Conservation (phyloP, 176 grass and related monocot species). For the Cymbopogon citratus region DNA sequence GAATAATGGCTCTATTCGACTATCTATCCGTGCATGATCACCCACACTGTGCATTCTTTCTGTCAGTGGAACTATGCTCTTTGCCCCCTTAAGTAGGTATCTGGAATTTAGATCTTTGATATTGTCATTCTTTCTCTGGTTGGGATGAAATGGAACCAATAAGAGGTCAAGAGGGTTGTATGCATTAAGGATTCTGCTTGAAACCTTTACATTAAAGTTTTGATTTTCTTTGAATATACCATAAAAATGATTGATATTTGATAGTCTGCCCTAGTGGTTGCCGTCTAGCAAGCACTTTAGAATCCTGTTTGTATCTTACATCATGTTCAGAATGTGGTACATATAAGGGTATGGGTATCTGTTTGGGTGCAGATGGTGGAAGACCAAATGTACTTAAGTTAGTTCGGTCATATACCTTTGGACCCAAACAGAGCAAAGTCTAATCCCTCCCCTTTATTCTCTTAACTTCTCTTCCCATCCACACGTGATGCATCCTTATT, state of each 20-base stretch:
- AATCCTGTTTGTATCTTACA: constrained; percentile 6
- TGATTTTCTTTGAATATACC: background rate
- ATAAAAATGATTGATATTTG: background rate
- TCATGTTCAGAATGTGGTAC: background rate
- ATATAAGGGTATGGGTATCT: no score
- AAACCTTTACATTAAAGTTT: background rate
- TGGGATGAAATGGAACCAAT: background rate
- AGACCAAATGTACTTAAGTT: no score
- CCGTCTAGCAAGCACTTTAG: background rate
- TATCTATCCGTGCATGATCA: background rate
- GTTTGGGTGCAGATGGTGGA: no score
- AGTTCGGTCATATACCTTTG: no score
- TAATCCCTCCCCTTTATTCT: no score
- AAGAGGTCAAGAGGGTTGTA: background rate
- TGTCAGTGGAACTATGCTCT: background rate
- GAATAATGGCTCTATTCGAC: background rate
- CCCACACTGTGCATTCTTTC: background rate
- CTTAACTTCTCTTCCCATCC: no score
- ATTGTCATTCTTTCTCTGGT: background rate
- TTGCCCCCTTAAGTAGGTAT: background rate
- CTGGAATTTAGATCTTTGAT: background rate
- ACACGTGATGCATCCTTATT: no score
- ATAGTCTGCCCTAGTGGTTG: background rate
- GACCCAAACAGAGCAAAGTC: no score
- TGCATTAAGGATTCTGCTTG: constrained; percentile 4